Conservation (phyloP, 331 rosid genomes). For the Pyracantha coccinea region DNA sequence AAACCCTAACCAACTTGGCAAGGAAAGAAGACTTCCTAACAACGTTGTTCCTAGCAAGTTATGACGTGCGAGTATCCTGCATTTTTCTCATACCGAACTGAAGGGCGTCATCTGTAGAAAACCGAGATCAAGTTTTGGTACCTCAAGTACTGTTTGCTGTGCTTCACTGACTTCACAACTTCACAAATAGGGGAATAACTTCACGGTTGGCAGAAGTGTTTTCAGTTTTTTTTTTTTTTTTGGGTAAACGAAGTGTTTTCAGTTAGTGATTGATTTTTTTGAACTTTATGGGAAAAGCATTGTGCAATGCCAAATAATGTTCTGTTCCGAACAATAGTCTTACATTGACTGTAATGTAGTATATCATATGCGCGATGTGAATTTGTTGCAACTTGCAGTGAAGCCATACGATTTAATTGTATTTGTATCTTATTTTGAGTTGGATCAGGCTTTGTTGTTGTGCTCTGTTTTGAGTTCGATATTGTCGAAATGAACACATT, state of each 20-base stretch:
- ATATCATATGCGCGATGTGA: background rate
- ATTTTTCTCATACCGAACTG: background rate
- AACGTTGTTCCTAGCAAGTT: slow-evolving; percentile 55
- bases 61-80: slow-evolving; percentile 44
- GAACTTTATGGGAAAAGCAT: background rate
- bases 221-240: too few species aligned
- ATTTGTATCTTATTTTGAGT: too few species aligned
- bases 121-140: background rate
- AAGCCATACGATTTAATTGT: background rate
- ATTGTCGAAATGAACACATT: background rate
- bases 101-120: slow-evolving; percentile 5
- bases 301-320: background rate
- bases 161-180: background rate
- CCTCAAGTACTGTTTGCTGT: background rate
- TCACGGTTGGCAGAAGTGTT: background rate
- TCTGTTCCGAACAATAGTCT: background rate
- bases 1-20: slow-evolving; percentile 27
- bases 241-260: too few species aligned
- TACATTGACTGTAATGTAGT: background rate
- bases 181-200: background rate
- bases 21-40: slow-evolving; percentile 30
- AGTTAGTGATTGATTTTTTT: background rate
- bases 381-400: background rate
- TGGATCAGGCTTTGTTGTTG: too few species aligned
- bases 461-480: background rate